Conservation (phyloP, 257 asterid genomes). For the Fraxinus americana region DNA sequence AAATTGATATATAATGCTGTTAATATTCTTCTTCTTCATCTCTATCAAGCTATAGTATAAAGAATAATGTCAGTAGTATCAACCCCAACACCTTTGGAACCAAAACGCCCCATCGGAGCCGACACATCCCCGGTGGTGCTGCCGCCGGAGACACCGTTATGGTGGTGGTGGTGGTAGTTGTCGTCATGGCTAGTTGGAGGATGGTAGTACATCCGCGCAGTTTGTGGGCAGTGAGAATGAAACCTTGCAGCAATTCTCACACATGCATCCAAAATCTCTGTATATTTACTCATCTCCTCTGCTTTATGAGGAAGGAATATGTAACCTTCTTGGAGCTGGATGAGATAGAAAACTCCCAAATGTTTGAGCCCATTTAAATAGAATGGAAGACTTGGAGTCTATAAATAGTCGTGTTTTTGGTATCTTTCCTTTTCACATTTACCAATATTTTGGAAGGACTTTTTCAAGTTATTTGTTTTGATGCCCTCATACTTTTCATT, state of each 20-base stretch:
- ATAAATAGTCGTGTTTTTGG: conserved; percentile 12
- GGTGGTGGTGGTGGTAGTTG: background rate
- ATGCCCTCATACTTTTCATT: too few species aligned
- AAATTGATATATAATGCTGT: too few species aligned
- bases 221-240: conserved; percentile 52
- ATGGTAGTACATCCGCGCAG: conserved; percentile 44
- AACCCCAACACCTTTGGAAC: conserved; percentile 4
- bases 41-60: background rate
- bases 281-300: conserved; percentile 28
- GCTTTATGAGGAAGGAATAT: background rate
- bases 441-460: too few species aligned
- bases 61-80: background rate
- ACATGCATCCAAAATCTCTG: conserved; percentile 39
- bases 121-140: conserved; percentile 14
- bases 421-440: conserved; percentile 11
- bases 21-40: background rate
- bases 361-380: conserved; percentile 29
- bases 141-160: conserved; percentile 13
- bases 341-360: conserved; percentile 6
- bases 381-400: background rate
- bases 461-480: too few species aligned
- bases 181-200: conserved; percentile 37
- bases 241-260: conserved; percentile 44
- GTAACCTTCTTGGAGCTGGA: too few species aligned
- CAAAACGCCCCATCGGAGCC: conserved; percentile 3